These are phyloP conservation scores for Exophiala calicioides DNA, from an alignment of 2,329 filamentous ascomycete genomes.

Conservation along the genomic window DNA sequence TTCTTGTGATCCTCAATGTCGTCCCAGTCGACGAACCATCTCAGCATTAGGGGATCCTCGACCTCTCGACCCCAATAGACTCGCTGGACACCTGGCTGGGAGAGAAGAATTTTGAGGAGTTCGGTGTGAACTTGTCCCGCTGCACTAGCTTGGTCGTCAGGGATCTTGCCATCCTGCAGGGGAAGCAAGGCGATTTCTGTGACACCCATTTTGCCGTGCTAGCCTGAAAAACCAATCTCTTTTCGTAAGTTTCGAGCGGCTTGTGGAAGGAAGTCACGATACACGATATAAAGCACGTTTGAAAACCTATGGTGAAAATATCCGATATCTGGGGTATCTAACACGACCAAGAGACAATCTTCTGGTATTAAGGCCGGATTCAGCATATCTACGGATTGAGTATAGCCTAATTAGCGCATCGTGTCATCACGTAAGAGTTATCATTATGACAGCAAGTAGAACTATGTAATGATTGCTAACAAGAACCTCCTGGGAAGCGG, in stretches of 20 bases:
- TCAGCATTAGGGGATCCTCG: conserved; percentile 27
- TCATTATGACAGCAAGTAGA: too few relatives aligned
- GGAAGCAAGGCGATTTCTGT: conserved; percentile 32
- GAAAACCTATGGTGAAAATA: not conserved
- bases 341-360: not conserved
- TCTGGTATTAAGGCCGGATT: not conserved
- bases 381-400: not conserved
- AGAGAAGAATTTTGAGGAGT: conserved; percentile 24
- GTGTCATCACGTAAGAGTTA: too few relatives aligned
- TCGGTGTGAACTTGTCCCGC: conserved; percentile 25
- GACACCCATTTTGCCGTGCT: conserved; percentile 10
- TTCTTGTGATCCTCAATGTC: conserved; percentile 27
- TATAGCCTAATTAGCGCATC: too few relatives aligned
- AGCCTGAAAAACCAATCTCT: not conserved
- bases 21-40: conserved; percentile 34
- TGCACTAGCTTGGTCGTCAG: conserved; percentile 25
- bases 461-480: too few relatives aligned
- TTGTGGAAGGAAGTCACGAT: not conserved
- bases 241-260: not conserved
- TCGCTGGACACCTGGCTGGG: conserved; percentile 30
- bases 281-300: not conserved
- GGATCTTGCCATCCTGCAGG: conserved; percentile 21
- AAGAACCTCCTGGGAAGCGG: too few relatives aligned
- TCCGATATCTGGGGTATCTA: not conserved
- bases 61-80: conserved; percentile 29